Evolutionary conservation across 768 basidiomycete species (phyloP).

Genomic region (Candolleomyces eurysporus): DNA sequence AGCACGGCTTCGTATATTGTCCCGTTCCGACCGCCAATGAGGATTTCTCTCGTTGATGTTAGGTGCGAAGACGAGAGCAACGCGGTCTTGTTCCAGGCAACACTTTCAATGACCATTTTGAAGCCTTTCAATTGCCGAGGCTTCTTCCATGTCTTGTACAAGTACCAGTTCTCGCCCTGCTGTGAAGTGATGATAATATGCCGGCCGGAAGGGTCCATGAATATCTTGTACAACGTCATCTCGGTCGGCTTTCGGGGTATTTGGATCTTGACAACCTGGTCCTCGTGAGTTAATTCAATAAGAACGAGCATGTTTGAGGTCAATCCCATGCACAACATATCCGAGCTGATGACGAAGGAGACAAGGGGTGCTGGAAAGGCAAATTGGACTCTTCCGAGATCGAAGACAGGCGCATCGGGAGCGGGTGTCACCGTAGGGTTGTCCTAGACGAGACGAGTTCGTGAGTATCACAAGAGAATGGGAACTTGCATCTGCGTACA

Average conservation of each 20-base stretch:
- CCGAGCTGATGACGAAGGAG: conserved; percentile 81
- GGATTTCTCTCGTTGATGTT: conserved; percentile 78
- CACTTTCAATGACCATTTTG: conserved; percentile 84
- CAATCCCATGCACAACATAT: conserved; percentile 83
- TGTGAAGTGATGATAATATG: conserved; percentile 85
- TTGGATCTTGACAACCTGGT: conserved; percentile 80
- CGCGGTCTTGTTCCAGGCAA: conserved; percentile 85
- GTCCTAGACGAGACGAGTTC: conserved; percentile 14
- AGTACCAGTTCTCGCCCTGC: conserved; percentile 93
- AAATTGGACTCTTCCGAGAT: conserved; percentile 87
- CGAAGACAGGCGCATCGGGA: conserved; percentile 66
- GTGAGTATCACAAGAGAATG: conserved; percentile 2
- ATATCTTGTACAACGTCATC: conserved; percentile 77
- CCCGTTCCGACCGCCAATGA: conserved; percentile 85
- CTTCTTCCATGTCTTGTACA: conserved; percentile 79
- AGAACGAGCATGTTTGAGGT: conserved; percentile 75
- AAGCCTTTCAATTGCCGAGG: conserved; percentile 75
- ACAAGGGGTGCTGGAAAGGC: conserved; percentile 82
- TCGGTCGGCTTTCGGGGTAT: conserved; percentile 75
- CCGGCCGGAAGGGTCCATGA: conserved; percentile 89
- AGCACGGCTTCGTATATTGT: conserved; percentile 85
- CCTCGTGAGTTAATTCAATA: conserved; percentile 86
- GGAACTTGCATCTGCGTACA: conserved; percentile 18
- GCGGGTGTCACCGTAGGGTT: conserved; percentile 33
- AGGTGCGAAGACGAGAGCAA: conserved; percentile 62